phyloP scores from a whole-genome alignment of 306 rosid genomes.

The Rosa persica region DNA sequence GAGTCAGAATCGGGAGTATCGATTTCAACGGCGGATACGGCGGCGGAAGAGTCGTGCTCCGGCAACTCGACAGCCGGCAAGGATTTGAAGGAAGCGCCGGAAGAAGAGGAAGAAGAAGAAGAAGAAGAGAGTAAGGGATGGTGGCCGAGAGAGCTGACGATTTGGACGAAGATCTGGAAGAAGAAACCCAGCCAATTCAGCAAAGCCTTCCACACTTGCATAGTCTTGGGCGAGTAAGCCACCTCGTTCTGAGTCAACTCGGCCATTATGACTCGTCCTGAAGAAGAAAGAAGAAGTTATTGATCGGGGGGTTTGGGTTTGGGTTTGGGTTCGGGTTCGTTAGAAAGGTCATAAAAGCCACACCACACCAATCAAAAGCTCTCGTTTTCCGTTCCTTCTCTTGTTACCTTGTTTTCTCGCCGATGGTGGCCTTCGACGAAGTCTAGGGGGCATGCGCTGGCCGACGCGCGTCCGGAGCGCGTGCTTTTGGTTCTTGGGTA shows the following conservation, averaged over 20 bases:
- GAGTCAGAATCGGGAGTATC: constrained; percentile 28
- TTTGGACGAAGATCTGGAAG: constrained; percentile 84
- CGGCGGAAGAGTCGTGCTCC: constrained; percentile 44
- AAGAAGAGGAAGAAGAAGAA: constrained; percentile 51
- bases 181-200: constrained; percentile 80
- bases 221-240: constrained; percentile 56
- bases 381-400: constrained; percentile 14
- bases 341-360: not conserved
- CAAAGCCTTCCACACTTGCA: constrained; percentile 74
- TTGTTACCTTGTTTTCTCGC: constrained; percentile 26
- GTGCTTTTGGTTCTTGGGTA: not conserved
- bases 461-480: constrained; percentile 28
- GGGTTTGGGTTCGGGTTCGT: not conserved
- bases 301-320: not conserved
- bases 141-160: constrained; percentile 78
- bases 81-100: constrained; percentile 60
- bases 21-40: constrained; percentile 53
- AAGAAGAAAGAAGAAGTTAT: not conserved
- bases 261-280: constrained; percentile 45
- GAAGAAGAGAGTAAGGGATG: constrained; percentile 75
- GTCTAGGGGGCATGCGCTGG: constrained; percentile 22
- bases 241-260: constrained; percentile 92
- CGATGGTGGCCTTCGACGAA: constrained; percentile 47
- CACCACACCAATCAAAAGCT: constrained; percentile 10
- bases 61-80: constrained; percentile 70